Evolutionary conservation across 345 rosid genomes (phyloP).

Genomic region (Dovyalis caffra): DNA sequence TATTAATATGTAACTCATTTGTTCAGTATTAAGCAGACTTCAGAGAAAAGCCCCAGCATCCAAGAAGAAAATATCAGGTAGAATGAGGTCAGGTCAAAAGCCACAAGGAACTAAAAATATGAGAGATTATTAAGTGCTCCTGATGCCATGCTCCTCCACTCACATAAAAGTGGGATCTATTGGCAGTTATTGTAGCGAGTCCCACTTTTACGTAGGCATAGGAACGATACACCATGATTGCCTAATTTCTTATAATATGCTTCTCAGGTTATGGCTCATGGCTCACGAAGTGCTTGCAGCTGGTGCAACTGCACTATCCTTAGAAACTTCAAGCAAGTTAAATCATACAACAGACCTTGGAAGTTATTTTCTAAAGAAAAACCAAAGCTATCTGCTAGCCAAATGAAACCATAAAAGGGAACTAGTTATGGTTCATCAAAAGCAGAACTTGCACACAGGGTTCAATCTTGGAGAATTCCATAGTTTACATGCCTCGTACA

Average conservation of each 20-base stretch:
- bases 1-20: not conserved
- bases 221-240: not conserved
- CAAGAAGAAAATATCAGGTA: slow-evolving; percentile 6
- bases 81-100: not conserved
- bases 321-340: not conserved
- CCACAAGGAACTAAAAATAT: not conserved
- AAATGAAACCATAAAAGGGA: not conserved
- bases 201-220: not conserved
- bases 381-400: not conserved
- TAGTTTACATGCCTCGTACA: not conserved
- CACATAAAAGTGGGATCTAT: not conserved
- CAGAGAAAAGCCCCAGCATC: slow-evolving; percentile 4
- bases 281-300: not conserved
- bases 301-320: not conserved
- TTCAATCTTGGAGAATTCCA: not conserved
- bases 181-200: not conserved
- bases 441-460: not conserved
- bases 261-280: not conserved
- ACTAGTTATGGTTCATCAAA: not conserved
- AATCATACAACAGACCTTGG: not conserved
- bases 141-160: not conserved
- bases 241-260: not conserved
- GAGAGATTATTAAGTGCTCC: not conserved
- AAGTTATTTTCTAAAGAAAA: not conserved
- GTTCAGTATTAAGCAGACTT: not conserved